phyloP scores from a whole-genome alignment of 1,284 basidiomycete genomes.

The Trichosporon faecale region DNA sequence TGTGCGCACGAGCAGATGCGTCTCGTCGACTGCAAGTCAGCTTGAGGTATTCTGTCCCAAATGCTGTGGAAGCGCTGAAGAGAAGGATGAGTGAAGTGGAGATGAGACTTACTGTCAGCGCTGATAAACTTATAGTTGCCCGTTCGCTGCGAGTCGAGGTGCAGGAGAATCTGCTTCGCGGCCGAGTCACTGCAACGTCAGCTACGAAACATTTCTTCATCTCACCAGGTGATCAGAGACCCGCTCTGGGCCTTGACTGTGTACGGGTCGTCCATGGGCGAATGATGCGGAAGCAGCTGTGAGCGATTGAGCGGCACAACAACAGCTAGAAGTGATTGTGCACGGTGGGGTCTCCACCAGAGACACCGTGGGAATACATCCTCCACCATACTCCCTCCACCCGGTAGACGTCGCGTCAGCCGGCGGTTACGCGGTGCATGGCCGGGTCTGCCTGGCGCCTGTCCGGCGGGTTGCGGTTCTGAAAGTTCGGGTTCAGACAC shows the following conservation, averaged over 20 bases:
- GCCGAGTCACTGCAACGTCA: slow-evolving; percentile 42
- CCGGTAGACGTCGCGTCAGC: background rate
- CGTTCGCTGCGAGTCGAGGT: slow-evolving; percentile 37
- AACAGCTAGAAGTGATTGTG: no score
- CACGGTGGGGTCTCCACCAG: background rate
- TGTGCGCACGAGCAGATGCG: slow-evolving; percentile 42
- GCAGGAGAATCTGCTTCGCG: slow-evolving; percentile 48
- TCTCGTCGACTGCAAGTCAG: slow-evolving; percentile 39
- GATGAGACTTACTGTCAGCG: slow-evolving; percentile 33
- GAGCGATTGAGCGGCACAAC: background rate
- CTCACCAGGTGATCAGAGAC: slow-evolving; percentile 26
- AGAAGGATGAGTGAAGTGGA: no score
- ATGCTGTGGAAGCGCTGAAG: background rate
- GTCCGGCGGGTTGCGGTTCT: background rate
- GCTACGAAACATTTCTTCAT: background rate
- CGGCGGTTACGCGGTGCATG: background rate
- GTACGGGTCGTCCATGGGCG: slow-evolving; percentile 23
- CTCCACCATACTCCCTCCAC: background rate
- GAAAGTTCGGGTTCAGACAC: background rate
- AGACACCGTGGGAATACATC: background rate
- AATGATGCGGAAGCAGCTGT: background rate
- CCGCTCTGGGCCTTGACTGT: slow-evolving; percentile 23
- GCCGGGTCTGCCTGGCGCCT: background rate
- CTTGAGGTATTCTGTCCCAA: no score
- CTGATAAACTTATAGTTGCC: slow-evolving; percentile 44